Percentiles rank a stretch among this genome's conserved stretches.
Conservation (phyloP, 768 basidiomycete genomes). For the Phylloporus sp. region DNA sequence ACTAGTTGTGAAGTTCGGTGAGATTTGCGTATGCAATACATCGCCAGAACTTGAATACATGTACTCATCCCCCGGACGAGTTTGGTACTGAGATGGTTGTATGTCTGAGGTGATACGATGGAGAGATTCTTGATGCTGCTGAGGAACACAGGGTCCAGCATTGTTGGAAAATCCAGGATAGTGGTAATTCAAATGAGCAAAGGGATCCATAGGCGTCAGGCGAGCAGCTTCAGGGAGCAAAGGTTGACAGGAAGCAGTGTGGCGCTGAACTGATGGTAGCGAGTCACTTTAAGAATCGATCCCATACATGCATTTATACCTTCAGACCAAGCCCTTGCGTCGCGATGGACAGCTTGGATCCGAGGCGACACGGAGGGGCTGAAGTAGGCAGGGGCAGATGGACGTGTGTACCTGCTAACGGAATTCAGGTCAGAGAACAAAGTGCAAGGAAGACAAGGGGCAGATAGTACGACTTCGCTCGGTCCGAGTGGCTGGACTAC, state of each 20-base stretch:
- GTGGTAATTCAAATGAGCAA: constrained; percentile 10
- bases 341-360: background rate
- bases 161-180: constrained; percentile 10
- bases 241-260: background rate
- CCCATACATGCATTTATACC: constrained; percentile 13
- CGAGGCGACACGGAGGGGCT: background rate
- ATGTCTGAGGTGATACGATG: background rate
- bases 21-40: background rate
- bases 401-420: constrained; percentile 5
- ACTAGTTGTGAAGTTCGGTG: background rate
- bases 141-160: background rate
- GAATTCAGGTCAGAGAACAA: constrained; percentile 4
- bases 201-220: constrained; percentile 13
- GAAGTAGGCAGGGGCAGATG: background rate
- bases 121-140: background rate
- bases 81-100: constrained; percentile 2
- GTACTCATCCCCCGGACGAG: background rate
- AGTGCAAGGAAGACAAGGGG: constrained; percentile 2
- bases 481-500: background rate
- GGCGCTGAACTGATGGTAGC: background rate
- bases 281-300: background rate
- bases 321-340: constrained; percentile 1
- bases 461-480: background rate
- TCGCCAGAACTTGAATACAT: background rate
- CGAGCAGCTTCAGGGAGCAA: background rate